These are phyloP conservation scores for Ganoderma resinaceum DNA, from an alignment of 1,284 basidiomycete species.

Conservation along the genomic window DNA sequence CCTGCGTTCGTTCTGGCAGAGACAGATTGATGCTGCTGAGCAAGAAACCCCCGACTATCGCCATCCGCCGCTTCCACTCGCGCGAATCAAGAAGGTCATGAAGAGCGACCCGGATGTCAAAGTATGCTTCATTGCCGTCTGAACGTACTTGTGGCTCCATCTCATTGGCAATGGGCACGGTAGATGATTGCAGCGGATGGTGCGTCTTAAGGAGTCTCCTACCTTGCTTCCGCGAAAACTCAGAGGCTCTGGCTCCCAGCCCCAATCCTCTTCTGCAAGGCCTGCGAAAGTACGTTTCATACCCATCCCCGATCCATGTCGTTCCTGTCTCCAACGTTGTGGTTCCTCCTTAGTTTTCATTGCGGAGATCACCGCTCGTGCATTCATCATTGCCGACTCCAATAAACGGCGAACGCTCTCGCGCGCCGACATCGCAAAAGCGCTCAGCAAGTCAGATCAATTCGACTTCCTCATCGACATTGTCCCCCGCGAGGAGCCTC, in stretches of 20 bases:
- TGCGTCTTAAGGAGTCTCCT: slow-evolving; percentile 43
- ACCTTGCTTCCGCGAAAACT: slow-evolving; percentile 12
- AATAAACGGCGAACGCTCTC: slow-evolving; percentile 93
- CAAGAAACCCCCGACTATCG: slow-evolving; percentile 85
- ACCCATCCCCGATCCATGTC: slow-evolving; percentile 8
- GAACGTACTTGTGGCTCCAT: background rate
- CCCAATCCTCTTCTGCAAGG: slow-evolving; percentile 94
- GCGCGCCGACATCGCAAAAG: slow-evolving; percentile 90
- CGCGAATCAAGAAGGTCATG: slow-evolving; percentile 97
- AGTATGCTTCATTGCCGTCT: slow-evolving; percentile 55
- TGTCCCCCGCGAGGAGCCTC: slow-evolving; percentile 81
- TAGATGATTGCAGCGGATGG: slow-evolving; percentile 97
- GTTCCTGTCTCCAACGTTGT: background rate
- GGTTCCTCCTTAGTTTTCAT: slow-evolving; percentile 79
- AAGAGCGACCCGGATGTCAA: slow-evolving; percentile 97
- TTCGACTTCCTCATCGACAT: slow-evolving; percentile 95
- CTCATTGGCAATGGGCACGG: background rate
- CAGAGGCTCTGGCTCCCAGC: slow-evolving; percentile 52
- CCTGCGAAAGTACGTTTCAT: slow-evolving; percentile 85
- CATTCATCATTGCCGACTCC: slow-evolving; percentile 92
- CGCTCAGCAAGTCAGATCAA: slow-evolving; percentile 89
- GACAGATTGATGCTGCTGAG: slow-evolving; percentile 82
- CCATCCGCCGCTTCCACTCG: slow-evolving; percentile 87
- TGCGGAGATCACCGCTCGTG: slow-evolving; percentile 90
- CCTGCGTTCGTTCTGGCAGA: slow-evolving; percentile 83